phyloP scores from a whole-genome alignment of 2,329 filamentous ascomycete species.

The Lecanoromycetidae sp. region DNA sequence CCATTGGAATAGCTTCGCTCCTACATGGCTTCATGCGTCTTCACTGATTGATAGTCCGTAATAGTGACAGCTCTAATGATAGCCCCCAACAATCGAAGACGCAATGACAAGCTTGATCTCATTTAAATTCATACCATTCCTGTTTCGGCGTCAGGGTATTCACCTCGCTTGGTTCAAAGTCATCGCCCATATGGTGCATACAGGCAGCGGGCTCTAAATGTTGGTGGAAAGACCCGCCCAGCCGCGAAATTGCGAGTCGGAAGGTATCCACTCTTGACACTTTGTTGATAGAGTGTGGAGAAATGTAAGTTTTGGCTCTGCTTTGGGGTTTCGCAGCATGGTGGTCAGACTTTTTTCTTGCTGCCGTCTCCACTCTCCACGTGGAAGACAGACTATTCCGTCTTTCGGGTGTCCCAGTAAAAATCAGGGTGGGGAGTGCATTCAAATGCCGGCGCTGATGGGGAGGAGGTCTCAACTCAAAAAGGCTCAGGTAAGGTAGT shows the following conservation, averaged over 20 bases:
- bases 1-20: not conserved
- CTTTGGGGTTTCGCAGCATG: not conserved
- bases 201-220: not conserved
- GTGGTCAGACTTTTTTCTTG: not conserved
- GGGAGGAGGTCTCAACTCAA: too few relatives aligned
- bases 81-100: conserved; percentile 5
- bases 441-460: too few relatives aligned
- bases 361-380: not conserved
- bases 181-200: not conserved
- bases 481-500: too few relatives aligned
- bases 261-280: too few relatives aligned
- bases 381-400: not conserved
- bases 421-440: too few relatives aligned
- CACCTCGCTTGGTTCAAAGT: too few relatives aligned
- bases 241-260: not conserved
- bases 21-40: not conserved
- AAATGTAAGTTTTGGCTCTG: too few relatives aligned
- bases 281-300: too few relatives aligned
- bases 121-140: not conserved
- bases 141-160: not conserved
- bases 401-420: too few relatives aligned
- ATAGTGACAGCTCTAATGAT: conserved; percentile 5
- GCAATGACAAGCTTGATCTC: not conserved
- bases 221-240: not conserved
- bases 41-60: not conserved